phyloP scores from a whole-genome alignment of 768 basidiomycete species.

The Podaxis sp. region DNA sequence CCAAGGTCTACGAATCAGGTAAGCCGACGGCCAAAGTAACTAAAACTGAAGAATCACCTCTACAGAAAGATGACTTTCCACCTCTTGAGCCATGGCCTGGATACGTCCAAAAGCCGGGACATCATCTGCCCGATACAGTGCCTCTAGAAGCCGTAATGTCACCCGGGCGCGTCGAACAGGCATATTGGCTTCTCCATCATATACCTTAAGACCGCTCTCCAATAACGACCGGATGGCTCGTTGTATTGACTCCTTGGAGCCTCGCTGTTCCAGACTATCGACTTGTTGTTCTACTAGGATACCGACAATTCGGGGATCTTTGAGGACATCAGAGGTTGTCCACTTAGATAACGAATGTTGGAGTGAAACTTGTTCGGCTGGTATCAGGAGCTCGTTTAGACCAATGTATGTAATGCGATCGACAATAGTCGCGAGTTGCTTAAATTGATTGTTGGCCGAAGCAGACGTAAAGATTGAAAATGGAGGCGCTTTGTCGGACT shows the following conservation, averaged over 20 bases:
- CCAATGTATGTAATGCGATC: conserved; percentile 69
- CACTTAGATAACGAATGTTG: conserved; percentile 18
- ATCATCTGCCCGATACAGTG: conserved; percentile 37
- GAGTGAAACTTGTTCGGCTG: conserved; percentile 50
- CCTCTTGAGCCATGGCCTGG: conserved; percentile 39
- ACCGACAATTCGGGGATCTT: conserved; percentile 38
- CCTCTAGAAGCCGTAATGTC: conserved; percentile 53
- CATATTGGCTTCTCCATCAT: conserved; percentile 39
- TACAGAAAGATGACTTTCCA: conserved; percentile 37
- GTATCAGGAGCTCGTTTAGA: conserved; percentile 63
- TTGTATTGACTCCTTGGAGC: conserved; percentile 58
- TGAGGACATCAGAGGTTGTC: conserved; percentile 1
- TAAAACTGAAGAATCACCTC: conserved; percentile 34
- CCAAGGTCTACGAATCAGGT: conserved; percentile 28
- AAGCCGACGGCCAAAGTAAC: not conserved
- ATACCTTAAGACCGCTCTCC: conserved; percentile 49
- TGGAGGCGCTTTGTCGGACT: conserved; percentile 28
- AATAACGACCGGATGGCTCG: conserved; percentile 43
- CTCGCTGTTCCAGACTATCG: conserved; percentile 48
- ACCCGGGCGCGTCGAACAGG: conserved; percentile 62
- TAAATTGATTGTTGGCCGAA: conserved; percentile 35
- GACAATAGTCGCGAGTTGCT: conserved; percentile 59
- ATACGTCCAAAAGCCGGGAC: conserved; percentile 32
- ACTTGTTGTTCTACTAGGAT: conserved; percentile 64
- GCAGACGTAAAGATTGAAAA: conserved; percentile 37